phyloP scores from a whole-genome alignment of 192 early-diverging fungal genomes.

The Tieghemiomyces parasiticus region DNA sequence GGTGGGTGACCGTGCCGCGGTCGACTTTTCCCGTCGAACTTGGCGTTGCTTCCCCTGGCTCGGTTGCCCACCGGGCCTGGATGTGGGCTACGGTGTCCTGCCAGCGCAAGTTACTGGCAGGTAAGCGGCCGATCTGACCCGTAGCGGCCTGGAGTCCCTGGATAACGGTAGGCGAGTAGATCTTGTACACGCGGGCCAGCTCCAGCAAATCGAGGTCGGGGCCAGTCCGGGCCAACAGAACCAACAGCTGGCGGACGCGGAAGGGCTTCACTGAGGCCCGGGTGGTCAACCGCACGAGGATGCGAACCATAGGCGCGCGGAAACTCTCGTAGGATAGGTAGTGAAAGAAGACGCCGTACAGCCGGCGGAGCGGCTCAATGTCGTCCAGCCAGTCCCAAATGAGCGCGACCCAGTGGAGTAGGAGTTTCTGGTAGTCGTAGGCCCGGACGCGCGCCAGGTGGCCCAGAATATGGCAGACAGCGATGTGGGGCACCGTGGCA shows the following conservation, averaged over 20 bases:
- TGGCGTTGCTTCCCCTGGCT: too few relatives aligned
- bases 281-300: constrained; percentile 32
- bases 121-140: not conserved
- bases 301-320: constrained; percentile 28
- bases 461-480: not conserved
- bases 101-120: not conserved
- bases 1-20: not conserved
- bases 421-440: constrained; percentile 13
- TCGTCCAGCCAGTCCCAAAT: constrained; percentile 31
- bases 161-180: constrained; percentile 28
- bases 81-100: not conserved
- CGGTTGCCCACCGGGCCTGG: not conserved
- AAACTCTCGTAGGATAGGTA: constrained; percentile 25
- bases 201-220: constrained; percentile 25
- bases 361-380: constrained; percentile 19
- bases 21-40: too few relatives aligned
- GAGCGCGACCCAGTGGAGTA: constrained; percentile 31
- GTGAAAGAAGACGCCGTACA: constrained; percentile 37
- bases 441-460: not conserved
- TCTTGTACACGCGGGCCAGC: constrained; percentile 29
- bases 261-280: constrained; percentile 32
- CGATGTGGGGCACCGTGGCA: not conserved
- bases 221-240: constrained; percentile 19
- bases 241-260: constrained; percentile 33
- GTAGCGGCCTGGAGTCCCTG: too few relatives aligned